phyloP scores from a whole-genome alignment of 1,284 basidiomycete species.

The Puccinia triticina region DNA sequence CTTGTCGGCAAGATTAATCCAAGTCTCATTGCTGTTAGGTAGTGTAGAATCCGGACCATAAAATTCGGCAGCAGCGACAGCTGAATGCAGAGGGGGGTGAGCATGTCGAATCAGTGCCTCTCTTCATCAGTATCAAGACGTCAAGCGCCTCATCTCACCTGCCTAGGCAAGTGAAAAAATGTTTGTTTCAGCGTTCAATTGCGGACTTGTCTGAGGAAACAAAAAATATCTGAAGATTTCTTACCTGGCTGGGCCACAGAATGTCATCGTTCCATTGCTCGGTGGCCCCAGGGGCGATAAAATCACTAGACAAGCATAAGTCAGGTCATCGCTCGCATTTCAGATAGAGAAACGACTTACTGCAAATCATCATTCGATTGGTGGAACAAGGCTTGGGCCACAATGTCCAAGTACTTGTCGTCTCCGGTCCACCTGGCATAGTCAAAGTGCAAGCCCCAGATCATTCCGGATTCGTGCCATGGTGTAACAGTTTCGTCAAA shows the following conservation, averaged over 20 bases:
- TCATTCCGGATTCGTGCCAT: slow-evolving; percentile 47
- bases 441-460: slow-evolving; percentile 21
- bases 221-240: not conserved
- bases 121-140: not conserved
- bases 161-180: not conserved
- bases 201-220: not conserved
- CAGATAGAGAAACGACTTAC: not conserved
- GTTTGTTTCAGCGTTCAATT: too few species aligned
- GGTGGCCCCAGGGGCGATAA: not conserved
- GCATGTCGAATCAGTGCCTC: not conserved
- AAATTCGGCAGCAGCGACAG: slow-evolving; percentile 33
- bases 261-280: slow-evolving; percentile 49
- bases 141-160: not conserved
- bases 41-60: slow-evolving; percentile 26
- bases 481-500: slow-evolving; percentile 27
- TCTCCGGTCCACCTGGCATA: slow-evolving; percentile 39
- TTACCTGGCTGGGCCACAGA: slow-evolving; percentile 40
- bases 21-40: slow-evolving; percentile 16
- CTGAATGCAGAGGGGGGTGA: not conserved
- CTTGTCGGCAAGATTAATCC: slow-evolving; percentile 33
- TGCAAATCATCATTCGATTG: slow-evolving; percentile 6
- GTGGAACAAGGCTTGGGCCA: slow-evolving; percentile 15
- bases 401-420: not conserved
- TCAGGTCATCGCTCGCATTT: not conserved
- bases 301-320: slow-evolving; percentile 22